phyloP scores from a whole-genome alignment of 2,329 filamentous ascomycete species.

The Corinectria fuckeliana region DNA sequence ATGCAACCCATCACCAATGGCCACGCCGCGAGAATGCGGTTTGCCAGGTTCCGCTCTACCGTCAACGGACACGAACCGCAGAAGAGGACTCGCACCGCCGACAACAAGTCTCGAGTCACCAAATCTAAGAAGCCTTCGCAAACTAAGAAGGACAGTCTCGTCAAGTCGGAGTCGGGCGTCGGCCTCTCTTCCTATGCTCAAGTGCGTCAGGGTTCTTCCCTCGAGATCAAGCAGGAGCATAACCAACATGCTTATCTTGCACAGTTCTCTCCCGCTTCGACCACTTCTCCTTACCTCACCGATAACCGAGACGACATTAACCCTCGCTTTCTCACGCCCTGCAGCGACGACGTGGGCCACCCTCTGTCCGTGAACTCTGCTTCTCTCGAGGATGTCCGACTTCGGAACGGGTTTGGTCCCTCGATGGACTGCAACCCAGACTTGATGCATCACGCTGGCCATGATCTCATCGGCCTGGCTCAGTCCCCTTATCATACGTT shows the following conservation, averaged over 20 bases:
- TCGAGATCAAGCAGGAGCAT: slow-evolving; percentile 48
- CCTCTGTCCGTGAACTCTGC: slow-evolving; percentile 37
- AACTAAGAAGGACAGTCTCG: slow-evolving; percentile 43
- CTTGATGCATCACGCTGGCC: slow-evolving; percentile 37
- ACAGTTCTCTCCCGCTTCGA: slow-evolving; percentile 49
- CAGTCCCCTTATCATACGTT: slow-evolving; percentile 50
- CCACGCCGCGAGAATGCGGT: slow-evolving; percentile 67
- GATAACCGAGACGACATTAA: slow-evolving; percentile 46
- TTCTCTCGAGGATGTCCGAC: slow-evolving; percentile 38
- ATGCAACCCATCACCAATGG: slow-evolving; percentile 63
- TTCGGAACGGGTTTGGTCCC: slow-evolving; percentile 38
- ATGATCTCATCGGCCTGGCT: slow-evolving; percentile 40
- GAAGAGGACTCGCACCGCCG: slow-evolving; percentile 51
- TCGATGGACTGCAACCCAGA: slow-evolving; percentile 37
- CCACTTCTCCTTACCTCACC: slow-evolving; percentile 44
- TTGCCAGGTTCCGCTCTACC: slow-evolving; percentile 57
- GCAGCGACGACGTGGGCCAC: slow-evolving; percentile 56
- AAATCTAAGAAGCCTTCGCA: slow-evolving; percentile 51
- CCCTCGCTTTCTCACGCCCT: slow-evolving; percentile 58
- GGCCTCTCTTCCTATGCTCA: slow-evolving; percentile 40
- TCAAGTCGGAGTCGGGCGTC: slow-evolving; percentile 50
- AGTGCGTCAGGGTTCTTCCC: slow-evolving; percentile 31
- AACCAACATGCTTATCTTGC: slow-evolving; percentile 39
- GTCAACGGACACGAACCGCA: slow-evolving; percentile 57
- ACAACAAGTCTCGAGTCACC: slow-evolving; percentile 53